These are phyloP conservation scores for Phytophthora pseudosyringae DNA, from an alignment of 352 stramenopile species.

Conservation along the genomic window DNA sequence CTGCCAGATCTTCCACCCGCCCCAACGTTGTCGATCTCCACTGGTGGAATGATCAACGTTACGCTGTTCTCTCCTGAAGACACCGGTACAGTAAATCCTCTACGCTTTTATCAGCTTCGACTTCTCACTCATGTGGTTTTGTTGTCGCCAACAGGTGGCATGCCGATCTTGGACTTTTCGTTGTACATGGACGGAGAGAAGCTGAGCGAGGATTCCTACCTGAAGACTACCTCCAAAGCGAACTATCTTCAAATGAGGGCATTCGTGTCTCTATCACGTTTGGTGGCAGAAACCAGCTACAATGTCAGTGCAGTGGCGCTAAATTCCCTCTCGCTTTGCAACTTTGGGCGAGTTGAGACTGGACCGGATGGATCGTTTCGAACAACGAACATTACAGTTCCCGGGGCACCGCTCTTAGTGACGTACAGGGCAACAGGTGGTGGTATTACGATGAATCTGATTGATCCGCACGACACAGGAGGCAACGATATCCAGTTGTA, in stretches of 20 bases:
- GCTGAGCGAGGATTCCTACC: slow-evolving; percentile 25
- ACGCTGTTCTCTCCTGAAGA: slow-evolving; percentile 42
- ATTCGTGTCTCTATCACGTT: slow-evolving; percentile 35
- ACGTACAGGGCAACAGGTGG: slow-evolving; percentile 44
- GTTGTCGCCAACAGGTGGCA: slow-evolving; percentile 38
- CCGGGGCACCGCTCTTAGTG: slow-evolving; percentile 35
- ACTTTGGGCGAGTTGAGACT: slow-evolving; percentile 36
- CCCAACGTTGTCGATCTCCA: slow-evolving; percentile 41
- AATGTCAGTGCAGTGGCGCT: slow-evolving; percentile 40
- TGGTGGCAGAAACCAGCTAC: slow-evolving; percentile 41
- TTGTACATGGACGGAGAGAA: slow-evolving; percentile 45
- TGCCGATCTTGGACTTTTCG: slow-evolving; percentile 51
- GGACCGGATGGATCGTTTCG: slow-evolving; percentile 29
- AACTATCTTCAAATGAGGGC: slow-evolving; percentile 37
- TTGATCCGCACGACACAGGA: slow-evolving; percentile 57
- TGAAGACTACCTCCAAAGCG: slow-evolving; percentile 7
- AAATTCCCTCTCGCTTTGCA: slow-evolving; percentile 56
- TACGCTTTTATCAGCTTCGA: neutral
- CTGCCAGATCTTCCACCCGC: slow-evolving; percentile 41
- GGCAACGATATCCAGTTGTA: slow-evolving; percentile 47
- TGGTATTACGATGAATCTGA: slow-evolving; percentile 51
- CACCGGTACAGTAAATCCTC: slow-evolving; percentile 35
- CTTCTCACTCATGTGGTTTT: slow-evolving; percentile 1
- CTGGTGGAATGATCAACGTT: slow-evolving; percentile 51
- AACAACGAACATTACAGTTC: slow-evolving; percentile 37